Evolutionary conservation across 495 filamentous ascomycete genomes (phyloP).

Genomic region (Xylaria bambusicola): DNA sequence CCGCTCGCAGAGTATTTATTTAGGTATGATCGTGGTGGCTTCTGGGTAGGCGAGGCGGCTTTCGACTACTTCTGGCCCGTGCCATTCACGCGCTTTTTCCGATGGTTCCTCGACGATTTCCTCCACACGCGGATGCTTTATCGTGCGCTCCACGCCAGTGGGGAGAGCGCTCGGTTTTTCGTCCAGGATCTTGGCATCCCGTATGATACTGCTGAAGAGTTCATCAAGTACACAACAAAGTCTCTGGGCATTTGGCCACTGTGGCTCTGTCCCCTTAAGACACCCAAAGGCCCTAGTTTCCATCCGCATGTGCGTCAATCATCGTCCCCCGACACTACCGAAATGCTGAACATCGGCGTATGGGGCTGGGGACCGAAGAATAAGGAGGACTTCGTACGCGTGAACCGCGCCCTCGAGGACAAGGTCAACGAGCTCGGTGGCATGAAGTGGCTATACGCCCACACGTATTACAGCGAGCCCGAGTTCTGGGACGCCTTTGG

Average conservation of each 20-base stretch:
- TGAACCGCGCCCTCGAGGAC: constrained; percentile 66
- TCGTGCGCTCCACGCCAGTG: constrained; percentile 59
- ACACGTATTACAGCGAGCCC: constrained; percentile 56
- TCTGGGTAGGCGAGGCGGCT: constrained; percentile 59
- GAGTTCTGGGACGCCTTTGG: constrained; percentile 62
- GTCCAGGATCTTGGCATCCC: constrained; percentile 63
- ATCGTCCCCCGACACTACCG: not conserved
- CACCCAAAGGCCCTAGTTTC: constrained; percentile 45
- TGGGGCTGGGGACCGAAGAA: constrained; percentile 54
- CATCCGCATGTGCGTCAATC: constrained; percentile 44
- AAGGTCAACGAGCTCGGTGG: constrained; percentile 67
- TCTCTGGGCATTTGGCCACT: constrained; percentile 58
- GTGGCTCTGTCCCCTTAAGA: constrained; percentile 61
- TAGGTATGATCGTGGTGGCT: constrained; percentile 61
- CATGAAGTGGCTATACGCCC: constrained; percentile 64
- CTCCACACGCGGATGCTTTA: constrained; percentile 66
- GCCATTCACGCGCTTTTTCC: constrained; percentile 56
- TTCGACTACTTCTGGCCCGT: constrained; percentile 57
- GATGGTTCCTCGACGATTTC: constrained; percentile 64
- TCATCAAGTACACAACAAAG: constrained; percentile 54
- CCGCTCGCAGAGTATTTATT: constrained; percentile 58
- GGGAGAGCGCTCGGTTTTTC: constrained; percentile 54
- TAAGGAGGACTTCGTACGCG: constrained; percentile 46
- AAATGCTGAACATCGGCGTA: constrained; percentile 58
- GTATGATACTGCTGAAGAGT: constrained; percentile 47